phyloP scores from a whole-genome alignment of 2,329 filamentous ascomycete species.

The Camptophora hylomeconis region DNA sequence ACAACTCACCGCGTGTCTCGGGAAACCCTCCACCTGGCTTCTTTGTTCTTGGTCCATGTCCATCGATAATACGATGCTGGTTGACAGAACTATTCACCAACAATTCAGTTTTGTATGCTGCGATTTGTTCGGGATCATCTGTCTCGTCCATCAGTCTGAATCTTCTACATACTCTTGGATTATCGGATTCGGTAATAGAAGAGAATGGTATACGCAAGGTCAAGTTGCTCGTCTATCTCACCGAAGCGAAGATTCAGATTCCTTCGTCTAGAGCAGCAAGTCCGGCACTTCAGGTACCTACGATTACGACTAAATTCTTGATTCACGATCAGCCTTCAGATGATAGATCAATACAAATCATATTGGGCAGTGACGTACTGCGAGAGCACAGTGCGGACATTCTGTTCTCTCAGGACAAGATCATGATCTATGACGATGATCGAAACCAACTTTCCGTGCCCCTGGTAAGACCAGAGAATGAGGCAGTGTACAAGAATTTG shows the following conservation, averaged over 20 bases:
- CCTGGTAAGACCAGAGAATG: slow-evolving; percentile 83
- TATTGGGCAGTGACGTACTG: slow-evolving; percentile 79
- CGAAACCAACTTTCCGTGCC: slow-evolving; percentile 79
- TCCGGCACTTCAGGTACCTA: slow-evolving; percentile 66
- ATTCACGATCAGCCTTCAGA: slow-evolving; percentile 43
- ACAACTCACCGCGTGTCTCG: slow-evolving; percentile 57
- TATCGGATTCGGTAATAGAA: slow-evolving; percentile 53
- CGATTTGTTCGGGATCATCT: slow-evolving; percentile 83
- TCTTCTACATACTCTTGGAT: slow-evolving; percentile 60
- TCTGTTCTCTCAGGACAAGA: slow-evolving; percentile 78
- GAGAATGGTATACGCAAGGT: slow-evolving; percentile 56
- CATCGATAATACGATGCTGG: slow-evolving; percentile 93
- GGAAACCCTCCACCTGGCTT: slow-evolving; percentile 60
- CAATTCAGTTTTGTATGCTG: slow-evolving; percentile 76
- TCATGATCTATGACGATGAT: slow-evolving; percentile 78
- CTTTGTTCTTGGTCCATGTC: slow-evolving; percentile 75
- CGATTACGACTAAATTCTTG: slow-evolving; percentile 66
- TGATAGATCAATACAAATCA: slow-evolving; percentile 59
- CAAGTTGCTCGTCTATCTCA: slow-evolving; percentile 72
- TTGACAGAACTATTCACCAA: slow-evolving; percentile 83
- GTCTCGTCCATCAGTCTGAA: slow-evolving; percentile 68
- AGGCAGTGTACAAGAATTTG: slow-evolving; percentile 64
- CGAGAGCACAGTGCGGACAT: slow-evolving; percentile 80
- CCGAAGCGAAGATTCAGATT: slow-evolving; percentile 74
- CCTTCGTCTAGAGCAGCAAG: slow-evolving; percentile 60